Base-by-base conservation (phyloP, 805 yeast genomes). In the Kuraishia capsulata region DNA sequence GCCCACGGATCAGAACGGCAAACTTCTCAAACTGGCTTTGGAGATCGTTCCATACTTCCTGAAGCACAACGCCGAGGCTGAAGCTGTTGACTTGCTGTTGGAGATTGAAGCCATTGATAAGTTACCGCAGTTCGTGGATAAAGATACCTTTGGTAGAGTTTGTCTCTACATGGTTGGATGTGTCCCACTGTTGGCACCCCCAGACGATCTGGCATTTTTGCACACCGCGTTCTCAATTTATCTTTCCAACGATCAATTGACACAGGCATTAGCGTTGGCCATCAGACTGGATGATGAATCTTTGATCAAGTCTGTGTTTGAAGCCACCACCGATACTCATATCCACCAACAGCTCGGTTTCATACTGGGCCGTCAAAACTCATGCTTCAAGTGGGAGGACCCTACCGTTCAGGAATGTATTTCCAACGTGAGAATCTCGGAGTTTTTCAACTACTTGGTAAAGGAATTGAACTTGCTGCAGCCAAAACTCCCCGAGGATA, bases 41-140 rank as follows among this genome's bases (percentile, higher is more conserved):
- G 74, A 80, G 48, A 79, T 92, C 49, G 89, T 85, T 30, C 96
- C 96, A 29, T 83, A 79, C 52, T 90, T 92, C 64, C 70, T 92
- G 48, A 78, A 85, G 54, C 97, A 90, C 63, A 90, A 92, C 56
- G 97, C 96, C 31, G 98, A 92, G 62, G 96, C 96, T 17, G 99
- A 92, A 56, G 98, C 98, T 1, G 95, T 92, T 20, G 99, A 92
- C 62, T 66, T 92, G 48, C 69, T 92, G 45, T 68, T 88, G 42
- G 98, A 92, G 61, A 76, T 92, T 40, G 98, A 92, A 61, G 68
- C 78, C 39, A 82, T 92, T 48, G 95, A 85, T 51, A 76, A 79
- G 54, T 67, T 92, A 46, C 81, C 92, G 6, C 77, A 80, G 47
- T 86, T 74, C 56, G 94, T 89, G 38, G 97, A 92, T 57, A 80